Evolutionary conservation across 2,329 filamentous ascomycete species (phyloP), one percentile per base, ranked within the genome.

Genomic region (Curvularia spicifera): DNA sequence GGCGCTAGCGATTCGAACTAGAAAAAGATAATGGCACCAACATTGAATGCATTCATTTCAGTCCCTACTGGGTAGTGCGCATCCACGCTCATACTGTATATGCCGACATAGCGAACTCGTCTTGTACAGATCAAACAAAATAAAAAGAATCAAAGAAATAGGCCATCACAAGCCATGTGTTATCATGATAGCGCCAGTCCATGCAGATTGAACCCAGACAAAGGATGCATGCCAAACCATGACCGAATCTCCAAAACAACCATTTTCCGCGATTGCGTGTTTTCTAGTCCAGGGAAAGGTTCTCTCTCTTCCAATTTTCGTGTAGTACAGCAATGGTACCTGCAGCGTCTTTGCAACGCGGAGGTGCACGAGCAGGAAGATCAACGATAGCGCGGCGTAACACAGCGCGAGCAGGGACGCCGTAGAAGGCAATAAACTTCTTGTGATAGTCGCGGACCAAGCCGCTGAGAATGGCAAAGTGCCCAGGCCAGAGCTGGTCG

Each of bases 371-470:
- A 6, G 60, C 75, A 2, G 91, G 92, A 48, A 95, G 88, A 12
- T 91, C 89, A n/a, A 95, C 76, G 26, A 94, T 79, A 0, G 90
- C 91, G 51, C 85, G 81, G 37, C 87, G 82, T 64, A 97, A 75
- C 1, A 91, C 87, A 0, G 85, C 89, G n/a, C 90, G 74, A 0
- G 86, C 93, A 7, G 89, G 86, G 49, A 86, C 87, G 0, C 93
- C 94, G 70, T 93, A 99, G 66, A 95, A 91, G 13, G 83, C 81
- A 48, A 97, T 79, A 68, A 98, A 92, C 18, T 90, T 88, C 53
- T 87, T 83, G 61, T 91, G 88, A 60, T 89, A 89, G 24, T 89
- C 85, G 50, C 83, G 78, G 6, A 85, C 74, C 61, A 87, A 80
- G 37, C 80, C 80, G 66, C 85, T 82, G 28, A 89, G 69, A 12